Base-by-base conservation (phyloP, 192 early-diverging fungal genomes). In the Backusella tarrabulga region DNA sequence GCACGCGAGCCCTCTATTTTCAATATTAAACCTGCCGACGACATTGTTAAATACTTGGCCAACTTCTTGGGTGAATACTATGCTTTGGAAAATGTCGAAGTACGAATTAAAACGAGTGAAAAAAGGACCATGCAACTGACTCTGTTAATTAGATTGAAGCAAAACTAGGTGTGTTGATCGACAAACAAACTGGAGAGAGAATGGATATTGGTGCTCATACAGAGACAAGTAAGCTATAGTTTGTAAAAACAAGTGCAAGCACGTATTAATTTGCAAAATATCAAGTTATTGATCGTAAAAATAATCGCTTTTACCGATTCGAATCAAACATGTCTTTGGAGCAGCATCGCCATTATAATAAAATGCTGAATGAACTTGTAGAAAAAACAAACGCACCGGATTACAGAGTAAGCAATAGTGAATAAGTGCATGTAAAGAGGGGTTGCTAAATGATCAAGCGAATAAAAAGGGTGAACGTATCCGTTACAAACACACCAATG, bases 291-390 rank as follows among this genome's bases (percentile, higher is more conserved):
- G 26, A 26, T 63, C 56, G 56, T 3, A 9, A 63, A 9, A 14
- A 14, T 63, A 63, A 63, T 63, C 56, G 56, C 26, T 63, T 26
- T 56, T 84, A 83, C 44, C 86, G 90, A 11, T 98, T 98, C 77
- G 87, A 92, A 71, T 95, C 94, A 3, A 87, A 96, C 80, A 98
- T 98, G 97, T 92, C 92, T 2, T 69, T 91, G 80, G 91, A 88
- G 40, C 95, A 96, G 77, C 96, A 98, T 80, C 89, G 84, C n/a
- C 81, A 89, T 74, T 97, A 95, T 83, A 98, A 98, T 76, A 79
- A 87, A 17, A 75, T 93, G 41, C 84, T 98, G 41, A 98, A 98
- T 80, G 87, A 90, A 23, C 83, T 89, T 2, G 88, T 92, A 11
- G 85, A 91, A 68, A 83, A 86, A 63, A 84, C 88, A 63, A 84